These are phyloP conservation scores for Platismatia glauca DNA, from an alignment of 495 filamentous ascomycete genomes.

Conservation along the genomic window DNA sequence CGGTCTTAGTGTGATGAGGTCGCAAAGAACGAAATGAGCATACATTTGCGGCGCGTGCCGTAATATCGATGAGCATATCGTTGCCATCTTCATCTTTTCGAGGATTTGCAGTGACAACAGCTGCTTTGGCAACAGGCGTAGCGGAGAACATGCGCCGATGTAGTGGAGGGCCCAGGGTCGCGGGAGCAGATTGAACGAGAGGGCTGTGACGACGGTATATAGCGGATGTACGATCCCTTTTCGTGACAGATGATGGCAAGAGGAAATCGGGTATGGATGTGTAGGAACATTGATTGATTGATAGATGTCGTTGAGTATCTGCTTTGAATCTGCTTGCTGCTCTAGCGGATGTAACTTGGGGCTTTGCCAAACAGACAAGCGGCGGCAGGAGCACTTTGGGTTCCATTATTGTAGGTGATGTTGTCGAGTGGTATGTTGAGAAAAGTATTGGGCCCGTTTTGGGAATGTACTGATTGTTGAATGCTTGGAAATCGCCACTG, in stretches of 20 bases:
- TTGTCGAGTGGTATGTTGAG: background rate
- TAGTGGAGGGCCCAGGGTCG: constrained; percentile 1
- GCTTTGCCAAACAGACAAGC: background rate
- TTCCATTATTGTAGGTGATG: background rate
- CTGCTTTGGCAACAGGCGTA: constrained; percentile 21
- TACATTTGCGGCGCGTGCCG: constrained; percentile 71
- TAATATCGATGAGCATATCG: constrained; percentile 70
- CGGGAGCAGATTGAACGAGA: background rate
- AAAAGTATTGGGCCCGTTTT: background rate
- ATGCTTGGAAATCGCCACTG: background rate
- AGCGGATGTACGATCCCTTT: background rate
- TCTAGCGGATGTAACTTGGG: background rate
- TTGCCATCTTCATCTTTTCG: constrained; percentile 70
- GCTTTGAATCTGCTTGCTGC: background rate
- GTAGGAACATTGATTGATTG: background rate
- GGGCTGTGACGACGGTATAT: background rate
- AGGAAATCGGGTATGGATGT: background rate
- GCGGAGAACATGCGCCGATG: constrained; percentile 16
- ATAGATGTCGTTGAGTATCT: background rate
- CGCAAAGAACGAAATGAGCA: constrained; percentile 23
- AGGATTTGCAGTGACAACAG: constrained; percentile 50
- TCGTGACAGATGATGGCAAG: background rate
- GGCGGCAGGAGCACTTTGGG: background rate
- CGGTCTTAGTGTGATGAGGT: constrained; percentile 4
- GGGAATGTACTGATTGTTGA: background rate